Conservation (phyloP, 208 protist species). For the Trypanosoma boissoni region DNA sequence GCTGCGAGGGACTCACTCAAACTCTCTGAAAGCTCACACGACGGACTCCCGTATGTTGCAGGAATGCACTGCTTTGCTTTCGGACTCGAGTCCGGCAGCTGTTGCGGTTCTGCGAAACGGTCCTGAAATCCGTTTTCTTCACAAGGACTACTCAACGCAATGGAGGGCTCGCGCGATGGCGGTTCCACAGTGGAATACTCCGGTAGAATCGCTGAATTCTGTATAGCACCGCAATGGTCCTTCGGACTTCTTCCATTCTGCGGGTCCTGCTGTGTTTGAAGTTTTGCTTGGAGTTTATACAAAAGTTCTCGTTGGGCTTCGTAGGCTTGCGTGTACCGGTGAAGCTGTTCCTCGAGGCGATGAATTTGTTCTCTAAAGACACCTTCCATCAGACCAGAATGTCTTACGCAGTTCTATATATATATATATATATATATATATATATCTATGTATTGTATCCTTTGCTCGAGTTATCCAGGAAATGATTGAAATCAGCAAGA, state of each 20-base stretch:
- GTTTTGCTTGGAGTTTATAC: conserved; percentile 1
- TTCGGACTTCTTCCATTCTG: not conserved
- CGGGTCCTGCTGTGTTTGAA: not conserved
- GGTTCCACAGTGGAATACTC: too few relatives aligned
- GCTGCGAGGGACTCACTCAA: not conserved
- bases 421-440: not conserved
- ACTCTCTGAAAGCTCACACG: too few relatives aligned
- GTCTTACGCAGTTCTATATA: not conserved
- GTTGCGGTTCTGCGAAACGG: too few relatives aligned
- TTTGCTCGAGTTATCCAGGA: too few relatives aligned
- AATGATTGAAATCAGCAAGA: too few relatives aligned
- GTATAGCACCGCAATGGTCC: not conserved
- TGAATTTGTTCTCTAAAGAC: conserved; percentile 3
- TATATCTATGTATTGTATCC: not conserved
- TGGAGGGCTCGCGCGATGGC: too few relatives aligned
- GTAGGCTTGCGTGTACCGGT: conserved; percentile 4
- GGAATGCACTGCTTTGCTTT: too few relatives aligned
- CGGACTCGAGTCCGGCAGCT: too few relatives aligned
- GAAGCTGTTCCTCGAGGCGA: conserved; percentile 1
- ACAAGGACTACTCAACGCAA: too few relatives aligned
- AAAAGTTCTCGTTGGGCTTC: conserved; percentile 3
- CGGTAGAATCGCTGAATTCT: too few relatives aligned
- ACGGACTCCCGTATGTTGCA: too few relatives aligned
- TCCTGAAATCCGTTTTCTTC: too few relatives aligned
- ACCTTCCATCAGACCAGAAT: not conserved